Evolutionary conservation across 371 early-diverging fungal genomes (phyloP).

Genomic region (Syncephalastrum sp.): DNA sequence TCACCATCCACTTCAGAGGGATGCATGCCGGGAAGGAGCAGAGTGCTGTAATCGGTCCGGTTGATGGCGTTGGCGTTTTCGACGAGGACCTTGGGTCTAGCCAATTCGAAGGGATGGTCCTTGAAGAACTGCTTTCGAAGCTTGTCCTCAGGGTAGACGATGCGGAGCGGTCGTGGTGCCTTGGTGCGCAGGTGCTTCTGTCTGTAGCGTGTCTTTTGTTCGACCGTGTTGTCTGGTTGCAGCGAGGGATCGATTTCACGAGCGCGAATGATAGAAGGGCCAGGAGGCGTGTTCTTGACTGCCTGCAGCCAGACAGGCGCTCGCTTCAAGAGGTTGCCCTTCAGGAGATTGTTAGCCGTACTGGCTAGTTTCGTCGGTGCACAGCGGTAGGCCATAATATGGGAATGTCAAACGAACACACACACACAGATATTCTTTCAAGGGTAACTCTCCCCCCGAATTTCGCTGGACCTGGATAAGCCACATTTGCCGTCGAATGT

Average conservation of each 20-base stretch:
- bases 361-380: conserved; percentile 39
- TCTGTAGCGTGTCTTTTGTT: conserved; percentile 32
- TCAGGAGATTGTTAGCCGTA: conserved; percentile 50
- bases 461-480: too few species aligned
- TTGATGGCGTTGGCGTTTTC: conserved; percentile 52
- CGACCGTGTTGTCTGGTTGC: conserved; percentile 5
- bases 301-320: conserved; percentile 67
- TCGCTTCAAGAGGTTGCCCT: conserved; percentile 52
- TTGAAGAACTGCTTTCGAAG: conserved; percentile 81
- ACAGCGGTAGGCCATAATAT: conserved; percentile 40
- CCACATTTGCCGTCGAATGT: too few species aligned
- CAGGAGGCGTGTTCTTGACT: conserved; percentile 58
- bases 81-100: conserved; percentile 64
- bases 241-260: conserved; percentile 29
- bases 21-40: conserved; percentile 50
- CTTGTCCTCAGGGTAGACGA: conserved; percentile 87
- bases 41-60: conserved; percentile 45
- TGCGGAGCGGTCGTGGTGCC: conserved; percentile 60
- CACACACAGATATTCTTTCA: too few species aligned
- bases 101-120: conserved; percentile 87
- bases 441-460: too few species aligned
- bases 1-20: conserved; percentile 63
- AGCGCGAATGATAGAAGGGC: conserved; percentile 64
- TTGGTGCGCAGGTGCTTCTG: conserved; percentile 57
- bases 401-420: too few species aligned